Evolutionary conservation across 169 alveolate species (phyloP), one percentile per base, ranked within the genome.

Genomic region (Hammondia hammondi): DNA sequence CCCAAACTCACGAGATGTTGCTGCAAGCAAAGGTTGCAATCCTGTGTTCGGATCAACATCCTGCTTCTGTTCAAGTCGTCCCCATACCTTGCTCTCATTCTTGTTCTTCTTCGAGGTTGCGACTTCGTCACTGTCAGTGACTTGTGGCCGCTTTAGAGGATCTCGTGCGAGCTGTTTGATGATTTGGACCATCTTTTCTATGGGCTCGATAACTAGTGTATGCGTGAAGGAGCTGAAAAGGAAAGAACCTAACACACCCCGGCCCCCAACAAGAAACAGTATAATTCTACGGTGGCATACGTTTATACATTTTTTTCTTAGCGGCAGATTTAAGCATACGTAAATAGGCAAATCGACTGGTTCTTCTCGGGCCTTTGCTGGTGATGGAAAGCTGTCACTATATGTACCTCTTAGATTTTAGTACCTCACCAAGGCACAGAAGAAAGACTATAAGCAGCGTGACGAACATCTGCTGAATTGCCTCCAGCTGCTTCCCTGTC

Each of bases 371-470:
- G 61, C 61, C 61, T 52, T 67, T 7, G 32, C 77, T 4, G 21
- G 35, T 9, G 9, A 27, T 67, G 77, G 32, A 67, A 67, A 7
- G 35, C 77, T 67, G 32, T 21, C 32, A 7, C 32, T 21, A 52
- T 52, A 10, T 52, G 61, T 52, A 52, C 61, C 61, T 7, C 61
- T 52, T 52, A 2, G 9, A 67, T 67, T 27, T 27, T 67, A 17
- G 5, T 9, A 96, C 97, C 89, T 96, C 97, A 19, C 98, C 98
- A 0, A 95, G 77, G 27, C 98, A 97, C 1, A 98, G 92, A n/a
- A 97, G 97, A 39, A 96, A 70, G 92, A 98, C 97, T n/a, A 98
- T 97, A 88, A 97, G 96, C 24, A 95, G 91, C 32, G 98, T 97
- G 7, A 95, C 94, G 32, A 93, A 27, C 91, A 96, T 96, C 89